These are phyloP conservation scores for Apiospora pterosperma DNA, from an alignment of 2,329 filamentous ascomycete species.

Conservation along the genomic window DNA sequence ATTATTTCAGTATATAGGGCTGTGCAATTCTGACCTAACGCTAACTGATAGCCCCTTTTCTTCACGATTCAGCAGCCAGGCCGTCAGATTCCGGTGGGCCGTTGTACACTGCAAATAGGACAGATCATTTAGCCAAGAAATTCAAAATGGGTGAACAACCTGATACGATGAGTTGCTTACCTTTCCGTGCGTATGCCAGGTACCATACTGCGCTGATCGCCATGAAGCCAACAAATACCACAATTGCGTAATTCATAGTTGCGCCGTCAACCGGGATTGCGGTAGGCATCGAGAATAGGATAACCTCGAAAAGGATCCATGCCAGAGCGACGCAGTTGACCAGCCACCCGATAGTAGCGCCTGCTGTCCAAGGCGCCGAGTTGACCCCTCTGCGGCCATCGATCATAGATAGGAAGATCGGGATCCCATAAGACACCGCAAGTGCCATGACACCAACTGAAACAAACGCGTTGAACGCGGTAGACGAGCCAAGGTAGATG, in stretches of 20 bases:
- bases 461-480: constrained; percentile 55
- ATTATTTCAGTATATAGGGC: too few relatives aligned
- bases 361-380: constrained; percentile 45
- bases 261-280: constrained; percentile 24
- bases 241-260: constrained; percentile 49
- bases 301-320: constrained; percentile 50
- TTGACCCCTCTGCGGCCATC: constrained; percentile 43
- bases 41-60: neutral
- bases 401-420: constrained; percentile 48
- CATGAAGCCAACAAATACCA: constrained; percentile 46
- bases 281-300: constrained; percentile 45
- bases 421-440: constrained; percentile 53
- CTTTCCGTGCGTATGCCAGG: constrained; percentile 44
- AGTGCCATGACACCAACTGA: constrained; percentile 53
- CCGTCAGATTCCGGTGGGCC: constrained; percentile 28
- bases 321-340: constrained; percentile 43
- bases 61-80: constrained; percentile 13
- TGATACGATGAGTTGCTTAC: constrained; percentile 27
- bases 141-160: neutral
- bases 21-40: too few relatives aligned
- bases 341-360: constrained; percentile 34
- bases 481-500: constrained; percentile 55
- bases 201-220: constrained; percentile 43
- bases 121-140: neutral
- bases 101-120: constrained; percentile 19